phyloP scores from a whole-genome alignment of 1,284 basidiomycete genomes.

The Ustilago trichophora region DNA sequence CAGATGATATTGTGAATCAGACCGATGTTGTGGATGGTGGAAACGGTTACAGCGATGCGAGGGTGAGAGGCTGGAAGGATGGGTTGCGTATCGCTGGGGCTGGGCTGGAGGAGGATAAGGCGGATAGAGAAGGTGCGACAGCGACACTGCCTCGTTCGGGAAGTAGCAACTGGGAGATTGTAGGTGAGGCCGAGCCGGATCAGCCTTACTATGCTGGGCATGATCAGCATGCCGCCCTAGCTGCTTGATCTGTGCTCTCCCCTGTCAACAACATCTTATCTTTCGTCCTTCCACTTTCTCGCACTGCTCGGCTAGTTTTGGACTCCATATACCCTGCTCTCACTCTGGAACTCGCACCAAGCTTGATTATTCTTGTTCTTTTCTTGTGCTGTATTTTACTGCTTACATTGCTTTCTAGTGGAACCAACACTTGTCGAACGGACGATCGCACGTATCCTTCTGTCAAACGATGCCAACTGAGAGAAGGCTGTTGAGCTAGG shows the following conservation, averaged over 20 bases:
- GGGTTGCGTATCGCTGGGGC: slow-evolving; percentile 42
- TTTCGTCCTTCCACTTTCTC: background rate
- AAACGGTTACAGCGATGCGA: slow-evolving; percentile 3
- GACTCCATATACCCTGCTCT: slow-evolving; percentile 17
- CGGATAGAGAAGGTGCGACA: background rate
- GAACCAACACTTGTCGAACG: too few species aligned
- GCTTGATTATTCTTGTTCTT: slow-evolving; percentile 15
- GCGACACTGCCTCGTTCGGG: slow-evolving; percentile 28
- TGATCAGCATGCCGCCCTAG: slow-evolving; percentile 16
- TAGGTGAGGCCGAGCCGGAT: slow-evolving; percentile 29
- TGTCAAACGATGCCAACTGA: too few species aligned
- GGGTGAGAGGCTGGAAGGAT: slow-evolving; percentile 46
- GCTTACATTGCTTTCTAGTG: background rate
- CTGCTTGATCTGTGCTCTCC: slow-evolving; percentile 6
- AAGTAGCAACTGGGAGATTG: slow-evolving; percentile 46
- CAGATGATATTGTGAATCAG: slow-evolving; percentile 30
- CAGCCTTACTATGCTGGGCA: background rate
- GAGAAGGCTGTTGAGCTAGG: too few species aligned
- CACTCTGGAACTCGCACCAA: background rate
- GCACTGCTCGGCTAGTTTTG: background rate
- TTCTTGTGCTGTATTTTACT: slow-evolving; percentile 11
- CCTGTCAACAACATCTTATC: background rate
- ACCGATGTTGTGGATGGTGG: slow-evolving; percentile 4
- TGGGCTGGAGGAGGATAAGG: slow-evolving; percentile 15
- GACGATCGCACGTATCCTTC: too few species aligned